These are phyloP conservation scores for Penicillium sp. DNA, from an alignment of 2,329 filamentous ascomycete species.

Conservation along the genomic window DNA sequence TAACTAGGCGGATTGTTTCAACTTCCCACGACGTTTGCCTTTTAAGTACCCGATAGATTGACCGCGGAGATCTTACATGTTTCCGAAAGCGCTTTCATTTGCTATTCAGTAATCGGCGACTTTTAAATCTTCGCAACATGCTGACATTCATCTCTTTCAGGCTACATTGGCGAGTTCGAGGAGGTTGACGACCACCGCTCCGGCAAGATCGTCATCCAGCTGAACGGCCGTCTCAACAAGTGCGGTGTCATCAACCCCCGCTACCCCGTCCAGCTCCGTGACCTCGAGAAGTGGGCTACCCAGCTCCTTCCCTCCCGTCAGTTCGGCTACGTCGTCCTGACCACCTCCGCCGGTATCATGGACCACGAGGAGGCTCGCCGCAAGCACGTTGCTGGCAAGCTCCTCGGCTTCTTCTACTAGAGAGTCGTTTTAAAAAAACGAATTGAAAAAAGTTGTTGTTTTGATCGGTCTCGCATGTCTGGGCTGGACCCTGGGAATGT, in stretches of 20 bases:
- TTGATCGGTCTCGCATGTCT: slow-evolving; percentile 24
- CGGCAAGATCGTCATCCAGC: slow-evolving; percentile 99
- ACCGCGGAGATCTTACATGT: slow-evolving; percentile 95
- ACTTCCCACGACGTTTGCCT: slow-evolving; percentile 82
- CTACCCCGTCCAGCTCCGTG: slow-evolving; percentile 97
- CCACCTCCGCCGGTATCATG: slow-evolving; percentile 99
- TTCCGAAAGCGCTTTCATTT: slow-evolving; percentile 57
- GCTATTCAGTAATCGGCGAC: slow-evolving; percentile 64
- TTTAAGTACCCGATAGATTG: slow-evolving; percentile 99
- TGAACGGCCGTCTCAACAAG: slow-evolving; percentile 99
- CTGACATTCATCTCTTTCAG: slow-evolving; percentile 57
- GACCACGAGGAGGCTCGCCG: slow-evolving; percentile 99
- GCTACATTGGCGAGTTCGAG: slow-evolving; percentile 99
- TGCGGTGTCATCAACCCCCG: slow-evolving; percentile 98
- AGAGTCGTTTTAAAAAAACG: slow-evolving; percentile 25
- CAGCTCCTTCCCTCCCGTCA: slow-evolving; percentile 99
- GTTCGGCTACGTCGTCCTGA: slow-evolving; percentile 98
- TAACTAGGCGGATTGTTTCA: slow-evolving; percentile 99
- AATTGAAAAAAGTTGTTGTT: slow-evolving; percentile 27
- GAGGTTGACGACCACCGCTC: slow-evolving; percentile 99
- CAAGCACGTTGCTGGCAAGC: slow-evolving; percentile 99
- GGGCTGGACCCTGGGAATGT: slow-evolving; percentile 25
- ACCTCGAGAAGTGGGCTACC: slow-evolving; percentile 99
- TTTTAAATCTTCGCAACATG: slow-evolving; percentile 93
- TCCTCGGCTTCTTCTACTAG: slow-evolving; percentile 99